These are phyloP conservation scores for Monosporozyma aerobia DNA, from an alignment of 805 yeast genomes.

Conservation along the genomic window DNA sequence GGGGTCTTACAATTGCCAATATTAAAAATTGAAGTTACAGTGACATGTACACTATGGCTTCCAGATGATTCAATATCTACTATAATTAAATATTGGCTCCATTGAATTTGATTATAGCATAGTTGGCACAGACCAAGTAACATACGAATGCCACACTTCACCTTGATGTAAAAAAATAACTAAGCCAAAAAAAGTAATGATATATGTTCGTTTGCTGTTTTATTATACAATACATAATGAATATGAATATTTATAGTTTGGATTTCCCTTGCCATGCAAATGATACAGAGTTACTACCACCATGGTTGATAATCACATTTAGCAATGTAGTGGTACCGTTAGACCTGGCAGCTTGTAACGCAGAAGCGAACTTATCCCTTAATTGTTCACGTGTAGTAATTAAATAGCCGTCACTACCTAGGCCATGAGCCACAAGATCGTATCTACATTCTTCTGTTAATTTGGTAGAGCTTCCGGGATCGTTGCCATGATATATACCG, in stretches of 20 bases:
- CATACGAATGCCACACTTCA: no score
- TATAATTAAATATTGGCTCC: no score
- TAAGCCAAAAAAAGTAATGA: no score
- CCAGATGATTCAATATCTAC: no score
- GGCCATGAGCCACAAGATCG: conserved; percentile 43
- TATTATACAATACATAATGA: neutral
- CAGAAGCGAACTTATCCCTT: conserved; percentile 25
- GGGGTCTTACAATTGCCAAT: no score
- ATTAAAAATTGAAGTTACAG: no score
- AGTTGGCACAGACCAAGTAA: no score
- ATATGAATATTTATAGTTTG: neutral
- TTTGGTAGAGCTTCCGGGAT: conserved; percentile 40
- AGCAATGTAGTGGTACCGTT: conserved; percentile 37
- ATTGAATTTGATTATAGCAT: no score
- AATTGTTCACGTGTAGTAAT: conserved; percentile 38
- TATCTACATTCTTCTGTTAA: conserved; percentile 47
- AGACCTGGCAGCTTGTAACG: conserved; percentile 25
- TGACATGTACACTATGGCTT: no score
- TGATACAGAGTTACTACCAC: conserved; percentile 42
- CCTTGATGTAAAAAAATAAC: no score
- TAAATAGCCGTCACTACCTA: conserved; percentile 49
- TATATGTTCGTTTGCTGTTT: no score
- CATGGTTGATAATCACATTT: conserved; percentile 56
- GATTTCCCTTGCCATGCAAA: conserved; percentile 62
- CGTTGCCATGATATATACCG: conserved; percentile 59